Evolutionary conservation across 352 stramenopile genomes (phyloP).

Genomic region (Globisporangium nagaii): DNA sequence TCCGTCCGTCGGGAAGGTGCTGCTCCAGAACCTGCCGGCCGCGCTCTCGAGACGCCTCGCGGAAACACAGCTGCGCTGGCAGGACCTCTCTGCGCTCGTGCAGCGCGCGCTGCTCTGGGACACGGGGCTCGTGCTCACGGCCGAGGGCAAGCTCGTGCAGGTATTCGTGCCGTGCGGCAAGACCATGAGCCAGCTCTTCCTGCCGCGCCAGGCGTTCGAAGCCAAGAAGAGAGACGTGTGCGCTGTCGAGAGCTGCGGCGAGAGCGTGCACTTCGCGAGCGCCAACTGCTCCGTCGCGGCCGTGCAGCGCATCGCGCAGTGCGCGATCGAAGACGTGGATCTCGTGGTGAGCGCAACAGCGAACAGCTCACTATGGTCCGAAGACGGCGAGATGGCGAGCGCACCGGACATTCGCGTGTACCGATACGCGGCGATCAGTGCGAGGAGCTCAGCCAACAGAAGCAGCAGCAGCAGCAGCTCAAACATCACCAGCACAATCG

Average conservation of each 20-base stretch:
- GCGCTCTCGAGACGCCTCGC: neutral
- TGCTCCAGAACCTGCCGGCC: neutral
- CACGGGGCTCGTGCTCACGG: conserved; percentile 28
- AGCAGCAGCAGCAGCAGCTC: neutral
- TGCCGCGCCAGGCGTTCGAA: neutral
- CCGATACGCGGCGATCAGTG: neutral
- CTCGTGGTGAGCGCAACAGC: neutral
- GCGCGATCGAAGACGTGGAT: conserved; percentile 2
- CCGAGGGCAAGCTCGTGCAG: conserved; percentile 4
- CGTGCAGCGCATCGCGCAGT: neutral
- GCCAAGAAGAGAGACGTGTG: neutral
- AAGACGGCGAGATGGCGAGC: conserved; percentile 1
- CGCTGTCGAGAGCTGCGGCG: neutral
- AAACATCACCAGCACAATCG: neutral
- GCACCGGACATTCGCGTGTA: conserved; percentile 1
- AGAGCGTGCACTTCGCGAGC: neutral
- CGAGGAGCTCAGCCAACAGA: too few relatives aligned
- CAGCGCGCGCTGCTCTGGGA: conserved; percentile 60
- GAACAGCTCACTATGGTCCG: conserved; percentile 1
- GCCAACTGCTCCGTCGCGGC: conserved; percentile 1
- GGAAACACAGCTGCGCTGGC: neutral
- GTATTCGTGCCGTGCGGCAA: conserved; percentile 7
- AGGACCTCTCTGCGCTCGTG: conserved; percentile 5
- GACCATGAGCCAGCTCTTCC: conserved; percentile 5
- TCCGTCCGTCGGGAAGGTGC: neutral